These are phyloP conservation scores for Neobulgaria alba DNA, from an alignment of 2,329 filamentous ascomycete genomes.

Conservation along the genomic window DNA sequence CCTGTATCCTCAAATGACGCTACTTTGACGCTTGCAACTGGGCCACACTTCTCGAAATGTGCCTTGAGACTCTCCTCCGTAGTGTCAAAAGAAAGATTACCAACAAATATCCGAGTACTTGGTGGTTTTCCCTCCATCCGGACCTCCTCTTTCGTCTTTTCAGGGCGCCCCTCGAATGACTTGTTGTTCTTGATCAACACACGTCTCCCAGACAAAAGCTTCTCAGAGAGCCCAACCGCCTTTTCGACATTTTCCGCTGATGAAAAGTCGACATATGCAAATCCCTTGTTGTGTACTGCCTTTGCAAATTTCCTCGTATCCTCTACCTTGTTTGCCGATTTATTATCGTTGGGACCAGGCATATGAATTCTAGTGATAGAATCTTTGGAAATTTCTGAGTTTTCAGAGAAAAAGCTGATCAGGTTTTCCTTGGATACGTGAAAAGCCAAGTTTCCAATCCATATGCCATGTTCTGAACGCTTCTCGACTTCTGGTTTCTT, in stretches of 20 bases:
- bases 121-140: constrained; percentile 49
- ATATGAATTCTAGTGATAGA: constrained; percentile 68
- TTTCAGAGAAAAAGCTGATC: constrained; percentile 68
- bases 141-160: constrained; percentile 42
- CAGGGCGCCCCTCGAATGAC: constrained; percentile 81
- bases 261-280: constrained; percentile 90
- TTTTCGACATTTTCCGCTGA: constrained; percentile 57
- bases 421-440: constrained; percentile 65
- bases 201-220: constrained; percentile 63
- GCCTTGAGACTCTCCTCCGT: constrained; percentile 72
- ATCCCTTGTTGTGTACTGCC: constrained; percentile 65
- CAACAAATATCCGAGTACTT: constrained; percentile 78
- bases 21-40: constrained; percentile 74
- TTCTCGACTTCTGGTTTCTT: constrained; percentile 37
- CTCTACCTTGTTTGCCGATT: constrained; percentile 26
- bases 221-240: constrained; percentile 80
- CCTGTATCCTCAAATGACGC: constrained; percentile 95
- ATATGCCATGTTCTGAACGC: constrained; percentile 77
- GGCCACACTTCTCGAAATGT: constrained; percentile 80
- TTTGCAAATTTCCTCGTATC: constrained; percentile 25
- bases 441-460: constrained; percentile 96
- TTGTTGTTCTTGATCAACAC: constrained; percentile 90
- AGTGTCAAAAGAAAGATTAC: constrained; percentile 75
- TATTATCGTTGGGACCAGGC: constrained; percentile 39
- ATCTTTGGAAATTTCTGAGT: constrained; percentile 56